Evolutionary conservation across 2,329 filamentous ascomycete genomes (phyloP).

Genomic region (Trichoderma afroharzianum): DNA sequence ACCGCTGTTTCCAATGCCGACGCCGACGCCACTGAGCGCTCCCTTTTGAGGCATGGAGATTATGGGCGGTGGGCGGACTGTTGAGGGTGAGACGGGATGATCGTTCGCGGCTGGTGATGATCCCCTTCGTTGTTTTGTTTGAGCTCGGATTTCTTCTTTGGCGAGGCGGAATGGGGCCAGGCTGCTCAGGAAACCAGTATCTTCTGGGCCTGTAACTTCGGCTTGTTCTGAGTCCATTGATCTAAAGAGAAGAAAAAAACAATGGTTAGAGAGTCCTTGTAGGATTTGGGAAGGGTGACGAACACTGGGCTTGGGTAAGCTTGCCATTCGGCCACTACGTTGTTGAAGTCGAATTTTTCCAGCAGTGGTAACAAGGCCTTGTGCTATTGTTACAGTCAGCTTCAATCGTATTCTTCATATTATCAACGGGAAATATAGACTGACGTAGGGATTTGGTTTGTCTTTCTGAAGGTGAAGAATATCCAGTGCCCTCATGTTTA

Average conservation of each 20-base stretch:
- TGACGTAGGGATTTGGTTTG: slow-evolving; percentile 2
- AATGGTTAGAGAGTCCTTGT: not conserved
- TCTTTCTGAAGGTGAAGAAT: slow-evolving; percentile 1
- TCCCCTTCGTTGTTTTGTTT: not conserved
- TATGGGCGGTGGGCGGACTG: not conserved
- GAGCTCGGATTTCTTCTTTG: slow-evolving; percentile 1
- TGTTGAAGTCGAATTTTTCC: slow-evolving; percentile 8
- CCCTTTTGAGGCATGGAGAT: slow-evolving; percentile 10
- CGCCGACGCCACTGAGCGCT: not conserved
- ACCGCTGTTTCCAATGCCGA: not conserved
- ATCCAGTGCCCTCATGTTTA: not conserved
- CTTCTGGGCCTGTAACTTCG: slow-evolving; percentile 9
- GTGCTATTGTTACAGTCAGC: not conserved
- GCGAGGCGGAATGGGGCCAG: slow-evolving; percentile 3
- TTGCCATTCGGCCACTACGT: slow-evolving; percentile 12
- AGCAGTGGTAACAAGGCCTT: slow-evolving; percentile 3
- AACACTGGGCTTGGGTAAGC: slow-evolving; percentile 10
- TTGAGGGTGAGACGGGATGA: not conserved
- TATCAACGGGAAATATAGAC: not conserved
- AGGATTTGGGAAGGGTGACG: not conserved
- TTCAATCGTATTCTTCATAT: not conserved
- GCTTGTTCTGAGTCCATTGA: not conserved
- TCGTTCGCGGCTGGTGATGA: not conserved
- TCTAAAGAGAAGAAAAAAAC: not conserved
- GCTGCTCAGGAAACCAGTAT: not conserved